Conservation (phyloP, 345 rosid genomes). For the Citrus trifoliata region DNA sequence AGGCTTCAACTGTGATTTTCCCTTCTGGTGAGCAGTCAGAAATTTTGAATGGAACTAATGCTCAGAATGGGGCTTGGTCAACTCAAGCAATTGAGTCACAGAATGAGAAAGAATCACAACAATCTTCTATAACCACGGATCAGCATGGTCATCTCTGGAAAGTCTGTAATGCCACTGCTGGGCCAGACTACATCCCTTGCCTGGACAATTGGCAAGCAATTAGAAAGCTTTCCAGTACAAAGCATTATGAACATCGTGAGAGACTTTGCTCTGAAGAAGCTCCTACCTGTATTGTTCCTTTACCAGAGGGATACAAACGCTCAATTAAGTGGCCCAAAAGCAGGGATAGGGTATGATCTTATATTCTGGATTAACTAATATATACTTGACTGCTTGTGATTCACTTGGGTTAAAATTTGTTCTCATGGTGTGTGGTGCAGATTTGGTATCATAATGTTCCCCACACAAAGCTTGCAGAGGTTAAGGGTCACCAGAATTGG, state of each 20-base stretch:
- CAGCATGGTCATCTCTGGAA: constrained; percentile 55
- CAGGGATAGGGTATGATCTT: constrained; percentile 59
- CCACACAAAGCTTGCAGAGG: constrained; percentile 62
- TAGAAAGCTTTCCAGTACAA: constrained; percentile 59
- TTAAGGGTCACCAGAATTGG: constrained; percentile 82
- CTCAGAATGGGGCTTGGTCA: constrained; percentile 66
- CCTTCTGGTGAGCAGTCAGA: constrained; percentile 58
- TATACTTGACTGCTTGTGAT: neutral
- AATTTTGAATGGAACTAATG: constrained; percentile 58
- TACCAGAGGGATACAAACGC: constrained; percentile 68
- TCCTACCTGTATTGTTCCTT: constrained; percentile 80
- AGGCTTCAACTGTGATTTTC: constrained; percentile 40
- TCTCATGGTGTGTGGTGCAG: constrained; percentile 33
- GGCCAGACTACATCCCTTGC: constrained; percentile 94
- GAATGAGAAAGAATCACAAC: constrained; percentile 73
- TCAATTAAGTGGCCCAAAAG: constrained; percentile 87
- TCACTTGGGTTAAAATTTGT: constrained; percentile 11
- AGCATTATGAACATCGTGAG: constrained; percentile 89
- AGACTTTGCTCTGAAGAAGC: constrained; percentile 87
- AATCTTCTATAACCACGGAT: constrained; percentile 36
- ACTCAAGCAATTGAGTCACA: constrained; percentile 82
- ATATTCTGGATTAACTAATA: neutral
- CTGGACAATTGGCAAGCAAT: constrained; percentile 82
- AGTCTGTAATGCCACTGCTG: constrained; percentile 79
- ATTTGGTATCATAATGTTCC: constrained; percentile 72